Evolutionary conservation across 2,329 filamentous ascomycete species (phyloP), one percentile per base, ranked within the genome.

Genomic region (Exophiala bonariae): DNA sequence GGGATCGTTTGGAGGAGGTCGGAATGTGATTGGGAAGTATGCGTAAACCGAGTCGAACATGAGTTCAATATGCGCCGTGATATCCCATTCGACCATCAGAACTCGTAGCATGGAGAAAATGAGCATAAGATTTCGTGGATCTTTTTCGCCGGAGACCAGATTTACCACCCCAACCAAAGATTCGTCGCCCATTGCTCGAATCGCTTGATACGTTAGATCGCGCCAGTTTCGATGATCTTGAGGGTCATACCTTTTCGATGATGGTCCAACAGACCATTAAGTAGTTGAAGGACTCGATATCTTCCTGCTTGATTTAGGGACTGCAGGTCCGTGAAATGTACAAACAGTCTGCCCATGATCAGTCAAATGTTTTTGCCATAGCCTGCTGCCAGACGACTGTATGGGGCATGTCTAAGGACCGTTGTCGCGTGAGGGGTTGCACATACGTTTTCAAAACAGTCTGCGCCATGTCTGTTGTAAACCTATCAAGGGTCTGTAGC

Each of bases 21-120:
- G 77, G 65, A 86, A 87, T 0, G 83, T 86, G 56, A 87, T 86
- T 0, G 83, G 83, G 60, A 86, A 87, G 63, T 87, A 87, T 58
- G 85, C 85, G 65, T 85, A 87, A 14, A 84, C 82, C 3, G 82
- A 76, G 55, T 87, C 83, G 60, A 86, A 86, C 35, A 86, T 70
- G 22, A 66, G 61, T 72, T 85, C 80, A 16, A 77, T 77, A 62
- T 83, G 74, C 31, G 73, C 72, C 3, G 75, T 73, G 49, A 86
- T 78, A 55, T 81, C 77, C 81, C 83, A 86, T 62, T 86, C 83
- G 5, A 82, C 73, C 75, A 86, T 83, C 2, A 85, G 73, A 11
- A 85, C 83, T 58, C 77, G 80, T 20, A 86, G 63, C 49, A 86
- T 78, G 0, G 83, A 86, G 59, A 86, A 86, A 2, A 85, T 78